Conservation (phyloP, 1,139 yeast species). For the Suhomyces terraborum region DNA sequence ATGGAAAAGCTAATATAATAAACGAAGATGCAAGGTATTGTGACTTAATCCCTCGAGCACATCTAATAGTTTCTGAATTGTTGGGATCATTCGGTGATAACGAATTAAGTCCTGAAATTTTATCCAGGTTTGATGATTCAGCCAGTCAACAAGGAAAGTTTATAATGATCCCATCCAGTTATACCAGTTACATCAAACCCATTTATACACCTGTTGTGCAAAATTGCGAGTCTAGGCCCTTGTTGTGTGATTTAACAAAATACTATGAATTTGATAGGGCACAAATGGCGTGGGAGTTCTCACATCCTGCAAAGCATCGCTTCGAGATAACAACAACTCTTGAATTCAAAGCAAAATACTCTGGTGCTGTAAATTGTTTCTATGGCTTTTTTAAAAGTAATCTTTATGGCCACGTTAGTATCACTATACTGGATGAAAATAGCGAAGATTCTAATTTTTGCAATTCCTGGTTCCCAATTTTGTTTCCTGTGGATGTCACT, state of each 20-base stretch:
- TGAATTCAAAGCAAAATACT: constrained; percentile 36
- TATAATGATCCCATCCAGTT: constrained; percentile 65
- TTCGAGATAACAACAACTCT: constrained; percentile 2
- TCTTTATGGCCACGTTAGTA: constrained; percentile 56
- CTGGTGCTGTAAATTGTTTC: constrained; percentile 73
- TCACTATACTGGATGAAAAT: constrained; percentile 27
- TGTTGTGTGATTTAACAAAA: constrained; percentile 60
- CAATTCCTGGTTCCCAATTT: constrained; percentile 65
- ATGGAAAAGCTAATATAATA: constrained; percentile 47
- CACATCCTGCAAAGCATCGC: constrained; percentile 40
- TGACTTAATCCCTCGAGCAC: constrained; percentile 30
- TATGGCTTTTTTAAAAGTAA: constrained; percentile 73
- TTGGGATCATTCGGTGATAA: constrained; percentile 92
- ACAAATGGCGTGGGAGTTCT: constrained; percentile 55
- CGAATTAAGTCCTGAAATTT: constrained; percentile 83
- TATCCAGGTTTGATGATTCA: constrained; percentile 25
- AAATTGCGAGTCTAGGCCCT: constrained; percentile 46
- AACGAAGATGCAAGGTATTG: constrained; percentile 59
- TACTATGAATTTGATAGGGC: constrained; percentile 41
- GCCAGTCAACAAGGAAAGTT: constrained; percentile 19
- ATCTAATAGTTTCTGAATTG: constrained; percentile 75
- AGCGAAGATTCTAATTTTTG: constrained; percentile 24
- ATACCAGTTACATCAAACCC: constrained; percentile 65
- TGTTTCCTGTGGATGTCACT: constrained; percentile 66
- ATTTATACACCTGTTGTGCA: constrained; percentile 53